phyloP scores from a whole-genome alignment of 108 stramenopile genomes.

The Chaetoceros muelleri region DNA sequence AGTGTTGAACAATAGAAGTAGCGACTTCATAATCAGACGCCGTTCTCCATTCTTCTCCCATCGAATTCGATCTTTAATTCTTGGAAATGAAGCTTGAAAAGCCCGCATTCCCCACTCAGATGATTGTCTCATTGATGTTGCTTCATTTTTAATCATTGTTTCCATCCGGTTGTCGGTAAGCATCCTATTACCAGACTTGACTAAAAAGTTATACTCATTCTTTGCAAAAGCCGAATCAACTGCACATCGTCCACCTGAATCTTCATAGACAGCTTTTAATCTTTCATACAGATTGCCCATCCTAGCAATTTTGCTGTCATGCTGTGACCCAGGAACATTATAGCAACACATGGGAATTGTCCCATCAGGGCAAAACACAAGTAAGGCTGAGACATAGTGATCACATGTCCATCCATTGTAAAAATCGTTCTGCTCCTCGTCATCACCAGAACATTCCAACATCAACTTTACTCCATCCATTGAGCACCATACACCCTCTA shows the following conservation, averaged over 20 bases:
- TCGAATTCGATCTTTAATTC: slow-evolving; percentile 13
- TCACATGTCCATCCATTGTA: no score
- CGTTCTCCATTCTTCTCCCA: slow-evolving; percentile 26
- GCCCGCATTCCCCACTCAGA: slow-evolving; percentile 29
- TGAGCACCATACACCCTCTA: slow-evolving; percentile 1
- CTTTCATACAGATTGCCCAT: slow-evolving; percentile 24
- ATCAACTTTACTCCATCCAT: slow-evolving; percentile 15
- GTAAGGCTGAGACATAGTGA: no score
- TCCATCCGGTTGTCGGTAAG: no score
- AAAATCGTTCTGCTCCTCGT: no score
- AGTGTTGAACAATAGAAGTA: slow-evolving; percentile 15
- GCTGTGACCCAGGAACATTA: slow-evolving; percentile 19
- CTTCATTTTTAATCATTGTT: slow-evolving; percentile 6
- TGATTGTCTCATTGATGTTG: slow-evolving; percentile 2
- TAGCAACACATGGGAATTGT: slow-evolving; percentile 11
- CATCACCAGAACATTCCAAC: no score
- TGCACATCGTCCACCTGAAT: slow-evolving; percentile 4
- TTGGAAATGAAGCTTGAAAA: slow-evolving; percentile 23
- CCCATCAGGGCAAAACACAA: slow-evolving; percentile 27
- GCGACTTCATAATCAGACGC: slow-evolving; percentile 3
- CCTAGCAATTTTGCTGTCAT: slow-evolving; percentile 17
- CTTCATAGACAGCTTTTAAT: slow-evolving; percentile 10
- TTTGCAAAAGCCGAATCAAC: slow-evolving; percentile 22
- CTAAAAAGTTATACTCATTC: background rate
- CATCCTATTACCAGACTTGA: no score